Percentiles rank a stretch among this genome's conserved stretches.
phyloP scores from a whole-genome alignment of 1,284 basidiomycete species.

The Rhodotorula sp. region DNA sequence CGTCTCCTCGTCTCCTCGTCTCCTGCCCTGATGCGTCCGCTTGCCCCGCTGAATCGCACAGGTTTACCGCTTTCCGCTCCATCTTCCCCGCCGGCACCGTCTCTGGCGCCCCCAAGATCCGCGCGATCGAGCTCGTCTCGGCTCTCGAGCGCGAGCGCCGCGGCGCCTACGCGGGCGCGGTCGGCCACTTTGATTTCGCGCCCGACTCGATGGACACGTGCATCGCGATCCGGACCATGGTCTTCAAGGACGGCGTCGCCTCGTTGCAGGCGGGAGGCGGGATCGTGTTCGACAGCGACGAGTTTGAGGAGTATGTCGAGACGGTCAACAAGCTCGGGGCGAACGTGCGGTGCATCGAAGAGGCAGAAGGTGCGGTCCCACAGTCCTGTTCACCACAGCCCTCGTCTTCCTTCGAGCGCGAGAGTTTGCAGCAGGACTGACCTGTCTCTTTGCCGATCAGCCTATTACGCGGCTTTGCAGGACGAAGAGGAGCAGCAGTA shows the following conservation, averaged over 20 bases:
- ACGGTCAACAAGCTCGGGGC: slow-evolving; percentile 92
- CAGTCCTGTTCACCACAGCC: too few relatives aligned
- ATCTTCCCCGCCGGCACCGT: slow-evolving; percentile 99
- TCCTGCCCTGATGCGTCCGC: too few relatives aligned
- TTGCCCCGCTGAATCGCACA: too few relatives aligned
- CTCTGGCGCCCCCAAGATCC: slow-evolving; percentile 98
- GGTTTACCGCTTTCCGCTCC: slow-evolving; percentile 97
- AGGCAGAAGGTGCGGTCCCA: slow-evolving; percentile 73
- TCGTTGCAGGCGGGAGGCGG: slow-evolving; percentile 97
- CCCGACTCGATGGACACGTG: slow-evolving; percentile 95
- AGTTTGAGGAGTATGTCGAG: slow-evolving; percentile 95
- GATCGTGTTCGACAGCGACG: slow-evolving; percentile 95
- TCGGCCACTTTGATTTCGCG: slow-evolving; percentile 96
- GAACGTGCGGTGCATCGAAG: slow-evolving; percentile 80
- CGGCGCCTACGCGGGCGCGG: slow-evolving; percentile 95
- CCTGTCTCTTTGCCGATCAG: not conserved
- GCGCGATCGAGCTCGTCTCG: slow-evolving; percentile 91
- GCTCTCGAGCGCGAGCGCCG: slow-evolving; percentile 84
- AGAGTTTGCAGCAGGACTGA: not conserved
- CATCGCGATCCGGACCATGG: slow-evolving; percentile 98
- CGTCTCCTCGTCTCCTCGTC: too few relatives aligned
- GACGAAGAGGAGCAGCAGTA: slow-evolving; percentile 2
- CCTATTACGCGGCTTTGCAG: slow-evolving; percentile 17
- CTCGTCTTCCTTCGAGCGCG: too few relatives aligned
- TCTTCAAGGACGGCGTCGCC: slow-evolving; percentile 70